Evolutionary conservation across 371 early-diverging fungal species (phyloP).

Genomic region (Vavraia culicis): DNA sequence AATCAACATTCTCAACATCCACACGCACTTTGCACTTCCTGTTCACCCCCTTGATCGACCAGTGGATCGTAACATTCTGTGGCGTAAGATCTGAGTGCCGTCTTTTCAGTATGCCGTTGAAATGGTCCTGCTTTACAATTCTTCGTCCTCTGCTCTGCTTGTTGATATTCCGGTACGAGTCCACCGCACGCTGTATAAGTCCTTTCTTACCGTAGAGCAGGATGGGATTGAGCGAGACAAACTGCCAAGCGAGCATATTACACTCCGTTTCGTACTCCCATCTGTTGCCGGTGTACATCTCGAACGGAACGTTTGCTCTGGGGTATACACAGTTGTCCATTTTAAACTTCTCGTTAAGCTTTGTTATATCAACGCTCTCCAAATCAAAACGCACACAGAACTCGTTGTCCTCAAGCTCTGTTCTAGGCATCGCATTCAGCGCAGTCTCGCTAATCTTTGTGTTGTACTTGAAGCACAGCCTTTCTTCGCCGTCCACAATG

Average conservation of each 20-base stretch:
- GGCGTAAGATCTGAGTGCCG: conserved; percentile 34
- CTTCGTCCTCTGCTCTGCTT: conserved; percentile 57
- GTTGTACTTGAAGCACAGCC: conserved; percentile 45
- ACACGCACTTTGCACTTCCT: conserved; percentile 47
- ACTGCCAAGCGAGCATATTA: conserved; percentile 63
- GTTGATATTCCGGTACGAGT: conserved; percentile 63
- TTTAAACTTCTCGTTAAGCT: conserved; percentile 52
- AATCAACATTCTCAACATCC: conserved; percentile 47
- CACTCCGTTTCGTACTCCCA: conserved; percentile 73
- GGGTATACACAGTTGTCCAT: conserved; percentile 62
- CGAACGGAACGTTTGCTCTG: conserved; percentile 51
- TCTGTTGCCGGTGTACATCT: conserved; percentile 58
- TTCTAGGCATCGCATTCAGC: conserved; percentile 33
- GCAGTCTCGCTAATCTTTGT: conserved; percentile 43
- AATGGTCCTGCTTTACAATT: conserved; percentile 57
- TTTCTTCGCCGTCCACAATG: conserved; percentile 41
- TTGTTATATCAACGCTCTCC: conserved; percentile 47
- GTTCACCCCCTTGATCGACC: conserved; percentile 43
- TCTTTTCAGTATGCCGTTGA: conserved; percentile 49
- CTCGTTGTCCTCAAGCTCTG: conserved; percentile 45
- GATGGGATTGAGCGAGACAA: conserved; percentile 58
- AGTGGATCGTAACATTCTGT: conserved; percentile 46
- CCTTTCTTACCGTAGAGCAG: conserved; percentile 64
- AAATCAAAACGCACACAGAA: conserved; percentile 58
- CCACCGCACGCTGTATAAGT: conserved; percentile 71